Percentiles rank a stretch among this genome's conserved stretches.
These are phyloP conservation scores for Glutinoglossum americanum DNA, from an alignment of 495 filamentous ascomycete genomes.

Conservation along the genomic window DNA sequence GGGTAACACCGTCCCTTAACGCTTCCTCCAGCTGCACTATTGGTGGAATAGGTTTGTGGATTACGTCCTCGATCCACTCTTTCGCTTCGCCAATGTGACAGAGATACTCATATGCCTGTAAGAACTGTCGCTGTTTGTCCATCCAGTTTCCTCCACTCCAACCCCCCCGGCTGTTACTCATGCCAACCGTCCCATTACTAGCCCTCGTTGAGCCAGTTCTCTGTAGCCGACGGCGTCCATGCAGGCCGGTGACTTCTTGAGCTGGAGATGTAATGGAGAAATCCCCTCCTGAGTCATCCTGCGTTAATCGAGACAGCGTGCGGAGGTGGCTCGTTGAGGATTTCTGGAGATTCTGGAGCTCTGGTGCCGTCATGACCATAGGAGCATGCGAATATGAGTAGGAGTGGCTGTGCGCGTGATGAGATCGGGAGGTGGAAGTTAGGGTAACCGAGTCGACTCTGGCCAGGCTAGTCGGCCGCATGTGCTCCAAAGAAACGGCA, in stretches of 20 bases:
- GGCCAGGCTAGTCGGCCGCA: constrained; percentile 12
- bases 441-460: constrained; percentile 26
- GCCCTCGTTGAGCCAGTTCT: constrained; percentile 36
- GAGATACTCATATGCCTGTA: constrained; percentile 96
- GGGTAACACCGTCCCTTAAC: constrained; percentile 75
- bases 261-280: constrained; percentile 52
- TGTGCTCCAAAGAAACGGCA: constrained; percentile 15
- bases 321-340: constrained; percentile 78
- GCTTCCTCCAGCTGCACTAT: constrained; percentile 95
- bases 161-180: constrained; percentile 28
- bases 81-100: constrained; percentile 99
- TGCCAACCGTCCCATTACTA: constrained; percentile 19
- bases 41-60: constrained; percentile 70
- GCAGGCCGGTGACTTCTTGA: constrained; percentile 69
- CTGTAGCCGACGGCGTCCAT: constrained; percentile 66
- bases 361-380: constrained; percentile 36
- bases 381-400: constrained; percentile 23
- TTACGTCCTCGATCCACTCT: constrained; percentile 95
- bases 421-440: constrained; percentile 7
- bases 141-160: constrained; percentile 92
- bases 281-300: constrained; percentile 50
- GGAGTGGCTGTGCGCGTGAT: constrained; percentile 20
- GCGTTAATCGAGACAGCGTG: constrained; percentile 67
- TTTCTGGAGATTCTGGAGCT: constrained; percentile 55
- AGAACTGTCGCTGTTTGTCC: constrained; percentile 90